Evolutionary conservation across 2,329 filamentous ascomycete species (phyloP), one percentile per base, ranked within the genome.

Genomic region (Calonectria leucothoes): DNA sequence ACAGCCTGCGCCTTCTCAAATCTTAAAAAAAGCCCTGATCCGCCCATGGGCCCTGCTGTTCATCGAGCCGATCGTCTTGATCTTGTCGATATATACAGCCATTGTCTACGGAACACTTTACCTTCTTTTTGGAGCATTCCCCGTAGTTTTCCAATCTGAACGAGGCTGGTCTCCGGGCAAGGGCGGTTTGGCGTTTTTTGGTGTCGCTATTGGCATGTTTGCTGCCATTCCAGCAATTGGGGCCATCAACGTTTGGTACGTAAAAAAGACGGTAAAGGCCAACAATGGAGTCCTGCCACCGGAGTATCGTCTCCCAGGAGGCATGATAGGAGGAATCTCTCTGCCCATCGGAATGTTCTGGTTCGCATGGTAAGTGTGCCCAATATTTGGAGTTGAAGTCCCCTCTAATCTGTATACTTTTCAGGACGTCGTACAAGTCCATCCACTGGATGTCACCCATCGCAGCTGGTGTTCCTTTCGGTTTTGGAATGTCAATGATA

Each of bases 41-140:
- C 88, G 93, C 2, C 93, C 93, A 0, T 93, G 91, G 90, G 83
- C 91, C 31, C 85, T 94, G 6, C 86, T 94, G 1, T 91, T 94
- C 83, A 83, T 83, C 37, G 92, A 94, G 76, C 92, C 92, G 2
- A 94, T 94, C 73, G 91, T 94, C 17, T 81, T 93, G 17, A 84
- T 94, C 4, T 85, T 92, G 1, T 89, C 88, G 1, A 85, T 93
- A 11, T 94, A 94, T 83, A 89, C 91, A 83, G 89, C 91, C 63
- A 92, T 89, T 61, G 80, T 89, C 51, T 90, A 89, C 73, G 87
- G 87, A 20, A 89, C 88, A 0, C 82, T 91, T 0, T 91, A 90
- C 79, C 86, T 90, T 81, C 84, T 89, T 37, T 90, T 91, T 69
- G 87, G 85, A 15, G 89, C 88, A 0, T 90, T 89, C 72, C 89